phyloP scores from a whole-genome alignment of 1,139 yeast species.

The Scheffersomyces parashehatae region DNA sequence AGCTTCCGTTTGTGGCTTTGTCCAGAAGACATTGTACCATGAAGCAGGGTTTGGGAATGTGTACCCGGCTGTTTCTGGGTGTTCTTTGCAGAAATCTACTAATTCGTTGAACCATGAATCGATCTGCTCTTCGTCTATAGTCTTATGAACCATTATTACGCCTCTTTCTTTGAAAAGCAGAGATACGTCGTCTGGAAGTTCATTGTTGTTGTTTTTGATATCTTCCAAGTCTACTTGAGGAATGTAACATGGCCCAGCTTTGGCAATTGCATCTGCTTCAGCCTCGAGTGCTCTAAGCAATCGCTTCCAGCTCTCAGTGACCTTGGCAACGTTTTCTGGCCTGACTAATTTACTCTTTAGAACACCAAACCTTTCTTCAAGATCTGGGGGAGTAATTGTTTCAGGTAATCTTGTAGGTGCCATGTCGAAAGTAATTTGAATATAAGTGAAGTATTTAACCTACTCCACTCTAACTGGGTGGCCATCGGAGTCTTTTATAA shows the following conservation, averaged over 20 bases:
- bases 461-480: too few relatives aligned
- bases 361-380: slow-evolving; percentile 12
- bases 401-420: not conserved
- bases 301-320: slow-evolving; percentile 23
- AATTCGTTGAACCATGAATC: slow-evolving; percentile 20
- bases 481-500: too few relatives aligned
- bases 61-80: slow-evolving; percentile 33
- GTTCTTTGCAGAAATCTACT: slow-evolving; percentile 20
- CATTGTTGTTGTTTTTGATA: slow-evolving; percentile 12
- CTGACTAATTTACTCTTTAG: slow-evolving; percentile 18
- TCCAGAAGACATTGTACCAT: slow-evolving; percentile 42
- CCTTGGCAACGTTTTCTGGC: slow-evolving; percentile 21
- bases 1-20: slow-evolving; percentile 41
- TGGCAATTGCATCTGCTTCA: slow-evolving; percentile 14
- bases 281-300: slow-evolving; percentile 18
- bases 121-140: slow-evolving; percentile 15
- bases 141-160: slow-evolving; percentile 20
- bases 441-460: too few relatives aligned
- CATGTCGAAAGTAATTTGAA: not conserved
- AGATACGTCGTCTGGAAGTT: slow-evolving; percentile 12
- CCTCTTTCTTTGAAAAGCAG: slow-evolving; percentile 16
- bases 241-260: slow-evolving; percentile 14
- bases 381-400: slow-evolving; percentile 4
- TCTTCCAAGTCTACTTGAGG: slow-evolving; percentile 18
- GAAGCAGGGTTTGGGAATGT: slow-evolving; percentile 29